These are phyloP conservation scores for Boletus barrowsii DNA, from an alignment of 768 basidiomycete genomes.

Conservation along the genomic window DNA sequence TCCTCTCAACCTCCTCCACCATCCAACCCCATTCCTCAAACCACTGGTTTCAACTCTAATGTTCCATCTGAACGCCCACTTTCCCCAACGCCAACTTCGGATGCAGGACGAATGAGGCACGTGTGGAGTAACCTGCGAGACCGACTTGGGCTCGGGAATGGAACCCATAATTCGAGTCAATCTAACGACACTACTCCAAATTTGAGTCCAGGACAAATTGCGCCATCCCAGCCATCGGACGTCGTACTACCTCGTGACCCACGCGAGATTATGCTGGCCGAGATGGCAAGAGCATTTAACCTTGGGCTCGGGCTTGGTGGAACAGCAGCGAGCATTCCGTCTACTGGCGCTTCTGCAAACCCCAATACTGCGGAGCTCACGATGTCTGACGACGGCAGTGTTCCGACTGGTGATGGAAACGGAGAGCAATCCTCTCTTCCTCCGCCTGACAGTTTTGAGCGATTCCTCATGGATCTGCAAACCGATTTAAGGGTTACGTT, in stretches of 20 bases:
- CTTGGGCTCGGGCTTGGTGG: slow-evolving; percentile 55
- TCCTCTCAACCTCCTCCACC: slow-evolving; percentile 28
- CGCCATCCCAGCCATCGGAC: slow-evolving; percentile 9
- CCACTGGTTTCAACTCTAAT: slow-evolving; percentile 9
- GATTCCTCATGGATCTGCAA: slow-evolving; percentile 78
- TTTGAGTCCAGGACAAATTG: slow-evolving; percentile 7
- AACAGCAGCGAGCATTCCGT: slow-evolving; percentile 7
- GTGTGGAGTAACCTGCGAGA: slow-evolving; percentile 71
- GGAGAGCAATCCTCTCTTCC: slow-evolving; percentile 29
- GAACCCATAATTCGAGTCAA: slow-evolving; percentile 13
- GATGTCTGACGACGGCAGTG: slow-evolving; percentile 3
- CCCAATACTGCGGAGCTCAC: slow-evolving; percentile 11
- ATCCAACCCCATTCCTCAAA: slow-evolving; percentile 12
- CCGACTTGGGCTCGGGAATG: slow-evolving; percentile 52
- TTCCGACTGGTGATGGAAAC: slow-evolving; percentile 8
- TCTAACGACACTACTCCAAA: slow-evolving; percentile 5
- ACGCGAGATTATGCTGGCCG: slow-evolving; percentile 69
- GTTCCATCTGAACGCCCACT: slow-evolving; percentile 33
- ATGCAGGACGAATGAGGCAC: slow-evolving; percentile 49
- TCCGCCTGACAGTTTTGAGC: slow-evolving; percentile 71
- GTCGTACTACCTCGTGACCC: slow-evolving; percentile 40
- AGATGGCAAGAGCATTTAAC: slow-evolving; percentile 81
- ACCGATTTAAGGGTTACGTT: slow-evolving; percentile 65
- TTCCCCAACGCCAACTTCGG: slow-evolving; percentile 41
- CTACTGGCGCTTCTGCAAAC: slow-evolving; percentile 1